Base-by-base conservation (phyloP, 371 early-diverging fungal genomes). In the Actinomucor elegans region DNA sequence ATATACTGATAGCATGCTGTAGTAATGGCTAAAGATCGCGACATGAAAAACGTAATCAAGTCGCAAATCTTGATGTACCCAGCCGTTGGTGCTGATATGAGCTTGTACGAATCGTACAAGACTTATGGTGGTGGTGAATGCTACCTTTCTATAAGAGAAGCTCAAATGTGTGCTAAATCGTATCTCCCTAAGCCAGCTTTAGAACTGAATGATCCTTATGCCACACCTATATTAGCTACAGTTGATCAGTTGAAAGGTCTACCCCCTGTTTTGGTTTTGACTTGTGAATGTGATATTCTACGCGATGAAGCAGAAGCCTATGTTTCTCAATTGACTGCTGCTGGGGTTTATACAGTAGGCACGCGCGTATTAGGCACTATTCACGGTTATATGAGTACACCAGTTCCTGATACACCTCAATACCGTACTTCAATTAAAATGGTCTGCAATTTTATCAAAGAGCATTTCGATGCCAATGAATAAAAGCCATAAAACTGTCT, bases 231-330 rank as follows among this genome's bases (percentile, higher is more conserved):
- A 2, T 26, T 43, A 6, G 55, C 63, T 7, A 56, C 55, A 12
- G 31, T 17, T 0, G 60, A 67, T 5, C 36, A 62, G 8, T 33
- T 67, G 4, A 44, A 44, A 42, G 59, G 51, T 1, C 26, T 67
- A 11, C 59, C 67, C 4, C 41, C 55, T 10, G 56, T 64, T 24
- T 40, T 63, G 20, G 28, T 63, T 7, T 17, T 63, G 0, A 59
- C 59, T 3, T 41, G 51, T 29, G 59, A 67, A 27, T 48, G 51
- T 14, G 64, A 67, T 48, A 54, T 58, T 21, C 59, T 67, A 38
- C 54, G 67, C 18, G 67, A 67, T 40, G 64, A 56, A 51, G 67
- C 56, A 35, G 63, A 63, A 37, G 59, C 40, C 4, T 67, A 59
- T 49, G 59, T 11, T 17, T 14, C 48, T 18, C 48, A 49, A 8